Conservation (phyloP, 352 stramenopile species). For the Globisporangium cylindrosporum region DNA sequence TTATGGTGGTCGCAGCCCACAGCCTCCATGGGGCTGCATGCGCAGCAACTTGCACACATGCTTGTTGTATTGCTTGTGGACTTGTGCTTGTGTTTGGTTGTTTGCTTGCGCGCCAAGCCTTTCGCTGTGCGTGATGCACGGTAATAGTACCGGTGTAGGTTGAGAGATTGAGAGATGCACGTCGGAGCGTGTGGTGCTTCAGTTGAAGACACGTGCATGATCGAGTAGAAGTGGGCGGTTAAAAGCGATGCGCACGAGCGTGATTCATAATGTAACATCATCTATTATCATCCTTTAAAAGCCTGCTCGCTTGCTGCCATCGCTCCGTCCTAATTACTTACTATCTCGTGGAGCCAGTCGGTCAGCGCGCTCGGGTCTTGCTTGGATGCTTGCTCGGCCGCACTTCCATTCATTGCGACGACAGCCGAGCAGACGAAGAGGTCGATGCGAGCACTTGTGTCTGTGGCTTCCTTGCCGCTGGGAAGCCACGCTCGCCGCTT, state of each 20-base stretch:
- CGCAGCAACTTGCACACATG: neutral
- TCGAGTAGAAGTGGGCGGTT: too few relatives aligned
- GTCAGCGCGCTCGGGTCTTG: neutral
- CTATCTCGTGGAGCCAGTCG: neutral
- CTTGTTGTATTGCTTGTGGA: neutral
- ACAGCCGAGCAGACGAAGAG: neutral
- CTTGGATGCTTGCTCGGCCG: neutral
- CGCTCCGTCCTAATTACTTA: neutral
- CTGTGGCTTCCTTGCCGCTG: neutral
- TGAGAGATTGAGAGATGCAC: neutral
- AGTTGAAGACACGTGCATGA: neutral
- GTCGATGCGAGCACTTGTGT: neutral
- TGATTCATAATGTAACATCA: neutral
- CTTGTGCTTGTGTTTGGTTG: neutral
- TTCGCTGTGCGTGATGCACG: neutral
- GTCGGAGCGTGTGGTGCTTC: neutral
- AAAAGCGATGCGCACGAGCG: neutral
- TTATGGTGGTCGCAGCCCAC: neutral
- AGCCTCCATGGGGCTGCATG: neutral
- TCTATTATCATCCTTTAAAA: neutral
- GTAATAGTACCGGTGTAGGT: neutral
- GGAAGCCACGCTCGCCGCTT: conserved; percentile 1
- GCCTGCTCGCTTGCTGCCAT: neutral
- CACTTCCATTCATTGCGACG: neutral
- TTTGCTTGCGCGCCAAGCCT: neutral